Base-by-base conservation (phyloP, 192 early-diverging fungal genomes). In the Geranomyces variabilis region DNA sequence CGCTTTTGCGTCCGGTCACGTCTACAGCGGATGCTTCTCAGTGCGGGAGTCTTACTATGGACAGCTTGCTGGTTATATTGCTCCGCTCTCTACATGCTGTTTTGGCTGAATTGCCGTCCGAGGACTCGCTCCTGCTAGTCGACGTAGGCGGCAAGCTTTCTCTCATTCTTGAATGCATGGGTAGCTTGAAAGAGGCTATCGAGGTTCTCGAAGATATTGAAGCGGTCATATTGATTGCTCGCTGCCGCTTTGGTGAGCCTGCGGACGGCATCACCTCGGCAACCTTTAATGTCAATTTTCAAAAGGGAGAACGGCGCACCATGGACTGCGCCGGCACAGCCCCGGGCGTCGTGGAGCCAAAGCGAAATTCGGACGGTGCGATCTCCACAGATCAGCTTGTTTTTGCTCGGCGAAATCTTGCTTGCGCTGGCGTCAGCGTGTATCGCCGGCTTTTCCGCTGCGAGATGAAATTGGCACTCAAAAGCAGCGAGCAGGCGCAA, bases 231-330 rank as follows among this genome's bases (percentile, higher is more conserved):
- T 49, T 29, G 0, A 63, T 67, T 49, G 55, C 65, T 13, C 58
- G 77, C 6, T 46, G 33, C 30, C 30, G 63, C 13, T 43, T 74
- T 15, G 81, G 81, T 10, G 73, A 79, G 45, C 70, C 51, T 5
- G 49, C 67, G 10, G 64, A 69, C 33, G 67, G 72, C 12, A 31
- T 75, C 17, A 21, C 34, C 17, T 62, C 64, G n/a, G 61, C 76
- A n/a, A 78, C 72, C 0, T 75, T 71, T 63, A 56, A 76, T 46
- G 59, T 75, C 43, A 64, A 71, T 48, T 73, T 82, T 22, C 70
- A 79, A 46, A 21, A 21, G 9, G 44, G 26, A 28, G 6, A 55
- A 55, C 19, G 6, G 4, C 21, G 19, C 7, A 15, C 6, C 51
- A 41, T 41, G 10, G 36, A 41, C 36, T 41, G 36, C 36, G 36